Percentiles rank a stretch among this genome's conserved stretches.
phyloP scores from a whole-genome alignment of 306 rosid genomes.

The Comarum palustre region DNA sequence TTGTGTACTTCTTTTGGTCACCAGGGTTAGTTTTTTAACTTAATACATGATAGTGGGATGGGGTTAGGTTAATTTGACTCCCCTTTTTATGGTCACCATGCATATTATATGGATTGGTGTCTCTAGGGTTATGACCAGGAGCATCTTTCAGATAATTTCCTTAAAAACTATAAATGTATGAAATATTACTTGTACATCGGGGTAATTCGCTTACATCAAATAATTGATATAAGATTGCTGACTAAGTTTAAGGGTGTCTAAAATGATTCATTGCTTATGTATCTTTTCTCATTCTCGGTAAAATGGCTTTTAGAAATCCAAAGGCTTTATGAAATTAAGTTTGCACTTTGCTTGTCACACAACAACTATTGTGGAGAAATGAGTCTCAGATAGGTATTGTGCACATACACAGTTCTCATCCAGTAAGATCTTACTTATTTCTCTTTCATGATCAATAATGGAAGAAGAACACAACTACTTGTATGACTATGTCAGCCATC shows the following conservation, averaged over 20 bases:
- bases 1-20: background rate
- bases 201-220: background rate
- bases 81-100: background rate
- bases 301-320: background rate
- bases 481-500: background rate
- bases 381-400: background rate
- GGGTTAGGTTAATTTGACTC: background rate
- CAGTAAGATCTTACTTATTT: background rate
- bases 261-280: background rate
- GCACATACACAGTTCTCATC: background rate
- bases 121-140: background rate
- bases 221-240: too few species aligned
- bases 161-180: background rate
- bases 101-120: slow-evolving; percentile 8
- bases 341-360: background rate
- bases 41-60: background rate
- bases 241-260: background rate
- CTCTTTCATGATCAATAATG: background rate
- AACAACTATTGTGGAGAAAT: background rate
- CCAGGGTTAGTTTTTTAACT: background rate
- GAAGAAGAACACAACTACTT: background rate
- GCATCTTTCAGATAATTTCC: background rate
- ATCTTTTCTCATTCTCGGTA: background rate
- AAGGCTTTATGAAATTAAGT: background rate
- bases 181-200: too few species aligned